Evolutionary conservation across 164 flowering plant species (phyloP).

Genomic region (Vitis labrusca): DNA sequence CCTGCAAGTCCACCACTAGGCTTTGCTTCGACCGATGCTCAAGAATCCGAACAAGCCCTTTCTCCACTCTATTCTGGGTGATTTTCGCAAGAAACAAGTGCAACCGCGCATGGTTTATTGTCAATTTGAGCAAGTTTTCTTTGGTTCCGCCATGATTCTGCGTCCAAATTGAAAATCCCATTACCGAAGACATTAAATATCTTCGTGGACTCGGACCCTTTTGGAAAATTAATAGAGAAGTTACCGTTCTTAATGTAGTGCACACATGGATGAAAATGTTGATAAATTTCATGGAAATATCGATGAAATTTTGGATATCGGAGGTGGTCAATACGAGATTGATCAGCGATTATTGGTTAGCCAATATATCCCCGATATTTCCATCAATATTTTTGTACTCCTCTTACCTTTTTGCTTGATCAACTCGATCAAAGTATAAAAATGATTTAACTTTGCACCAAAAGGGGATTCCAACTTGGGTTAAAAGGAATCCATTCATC

Average conservation of each 20-base stretch:
- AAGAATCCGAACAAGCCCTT: slow-evolving; percentile 36
- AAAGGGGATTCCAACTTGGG: too few species aligned
- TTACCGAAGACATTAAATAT: slow-evolving; percentile 47
- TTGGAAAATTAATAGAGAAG: slow-evolving; percentile 32
- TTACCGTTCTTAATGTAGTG: slow-evolving; percentile 35
- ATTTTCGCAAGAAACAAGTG: background rate
- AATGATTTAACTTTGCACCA: too few species aligned
- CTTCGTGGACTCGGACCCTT: slow-evolving; percentile 30
- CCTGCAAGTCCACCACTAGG: slow-evolving; percentile 36
- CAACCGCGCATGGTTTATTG: background rate
- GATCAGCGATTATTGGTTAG: too few species aligned
- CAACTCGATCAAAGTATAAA: too few species aligned
- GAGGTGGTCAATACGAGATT: too few species aligned
- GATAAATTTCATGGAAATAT: too few species aligned
- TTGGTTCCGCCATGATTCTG: slow-evolving; percentile 22
- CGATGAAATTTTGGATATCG: too few species aligned
- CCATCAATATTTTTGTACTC: too few species aligned
- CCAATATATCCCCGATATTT: too few species aligned
- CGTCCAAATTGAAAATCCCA: slow-evolving; percentile 43
- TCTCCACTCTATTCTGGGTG: slow-evolving; percentile 17
- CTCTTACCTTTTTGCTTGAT: too few species aligned
- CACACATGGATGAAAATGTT: background rate
- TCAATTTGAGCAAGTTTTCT: slow-evolving; percentile 7
- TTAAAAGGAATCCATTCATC: too few species aligned
- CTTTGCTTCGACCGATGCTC: slow-evolving; percentile 11